phyloP scores from a whole-genome alignment of 2,329 filamentous ascomycete genomes.

The Plenodomus biglobosus region DNA sequence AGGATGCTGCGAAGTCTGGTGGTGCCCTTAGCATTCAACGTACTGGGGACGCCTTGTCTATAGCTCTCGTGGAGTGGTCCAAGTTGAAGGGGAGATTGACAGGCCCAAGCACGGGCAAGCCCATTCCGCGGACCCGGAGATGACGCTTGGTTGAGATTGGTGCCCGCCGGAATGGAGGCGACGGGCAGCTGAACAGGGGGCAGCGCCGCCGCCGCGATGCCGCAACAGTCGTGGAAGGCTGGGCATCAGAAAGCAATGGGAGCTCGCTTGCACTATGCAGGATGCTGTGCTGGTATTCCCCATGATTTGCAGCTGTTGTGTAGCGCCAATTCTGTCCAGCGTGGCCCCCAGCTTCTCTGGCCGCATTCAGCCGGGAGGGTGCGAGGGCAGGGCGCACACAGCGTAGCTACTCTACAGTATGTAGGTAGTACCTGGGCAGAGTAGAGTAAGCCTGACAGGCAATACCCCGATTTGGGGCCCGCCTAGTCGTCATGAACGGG shows the following conservation, averaged over 20 bases:
- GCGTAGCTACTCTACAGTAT: no score
- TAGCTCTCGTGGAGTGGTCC: conserved; percentile 1
- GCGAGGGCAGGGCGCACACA: no score
- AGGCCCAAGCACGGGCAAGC: conserved; percentile 2
- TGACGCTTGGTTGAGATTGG: conserved; percentile 9
- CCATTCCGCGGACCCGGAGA: conserved; percentile 10
- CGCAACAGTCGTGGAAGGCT: conserved; percentile 17
- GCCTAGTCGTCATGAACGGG: conserved; percentile 10
- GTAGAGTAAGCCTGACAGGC: conserved; percentile 7
- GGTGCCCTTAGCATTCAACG: no score
- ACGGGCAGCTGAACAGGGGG: conserved; percentile 6
- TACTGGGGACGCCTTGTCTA: conserved; percentile 1
- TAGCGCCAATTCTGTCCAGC: no score
- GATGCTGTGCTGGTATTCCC: no score
- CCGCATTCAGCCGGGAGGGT: no score
- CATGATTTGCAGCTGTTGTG: no score
- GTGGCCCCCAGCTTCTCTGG: no score
- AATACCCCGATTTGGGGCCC: no score
- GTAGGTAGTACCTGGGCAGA: no score
- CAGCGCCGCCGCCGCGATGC: conserved; percentile 13
- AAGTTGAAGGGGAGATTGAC: conserved; percentile 4
- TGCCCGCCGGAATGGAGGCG: conserved; percentile 9
- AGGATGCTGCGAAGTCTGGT: background rate
- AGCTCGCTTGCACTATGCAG: no score
- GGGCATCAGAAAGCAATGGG: conserved; percentile 11